Base-by-base conservation (phyloP, 768 basidiomycete genomes). In the Suillus bovinus region DNA sequence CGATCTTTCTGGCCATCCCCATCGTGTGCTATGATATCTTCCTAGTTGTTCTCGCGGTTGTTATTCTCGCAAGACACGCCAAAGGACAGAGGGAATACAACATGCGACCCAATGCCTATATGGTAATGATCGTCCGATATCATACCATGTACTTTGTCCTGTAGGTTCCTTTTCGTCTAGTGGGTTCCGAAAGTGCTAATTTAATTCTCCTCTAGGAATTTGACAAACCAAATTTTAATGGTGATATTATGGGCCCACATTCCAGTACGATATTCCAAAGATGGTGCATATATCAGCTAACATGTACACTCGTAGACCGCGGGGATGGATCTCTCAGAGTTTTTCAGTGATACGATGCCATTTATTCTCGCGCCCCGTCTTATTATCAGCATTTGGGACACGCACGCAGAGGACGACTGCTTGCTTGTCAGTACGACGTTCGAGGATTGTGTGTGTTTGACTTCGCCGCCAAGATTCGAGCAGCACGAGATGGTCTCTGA, bases 351-450 rank as follows among this genome's bases (percentile, higher is more conserved):
- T 38, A 53, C 52, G 13, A 33, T 33, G 33, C n/a, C 33, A n/a
- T 53, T 22, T 53, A 34, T 53, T 34, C 52, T 53, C 17, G 52
- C 33, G 2, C 52, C 52, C 1, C 52, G 52, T 22, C n/a, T 53
- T n/a, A 27, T 55, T 16, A 55, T 55, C 34, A 55, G 34, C 36
- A 55, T 55, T 17, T 38, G 54, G 54, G 54, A 53, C 7, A 53
- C 54, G 16, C 36, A 55, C 38, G 54, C 54, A 4, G 4, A 36
- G 2, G 53, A 24, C 8, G 6, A 24, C 4, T 55, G 53, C 9
- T 8, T 55, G 14, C 13, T 22, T 36, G 34, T 24, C 22, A 55
- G 53, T 33, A 17, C 34, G 22, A 10, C 34, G 4, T 55, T 55
- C 22, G 53, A 14, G 2, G 53, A 55, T 36, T 55, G 53, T 24